Evolutionary conservation across 1,284 basidiomycete species (phyloP).

Genomic region (Cutaneotrichosporon dermatis): DNA sequence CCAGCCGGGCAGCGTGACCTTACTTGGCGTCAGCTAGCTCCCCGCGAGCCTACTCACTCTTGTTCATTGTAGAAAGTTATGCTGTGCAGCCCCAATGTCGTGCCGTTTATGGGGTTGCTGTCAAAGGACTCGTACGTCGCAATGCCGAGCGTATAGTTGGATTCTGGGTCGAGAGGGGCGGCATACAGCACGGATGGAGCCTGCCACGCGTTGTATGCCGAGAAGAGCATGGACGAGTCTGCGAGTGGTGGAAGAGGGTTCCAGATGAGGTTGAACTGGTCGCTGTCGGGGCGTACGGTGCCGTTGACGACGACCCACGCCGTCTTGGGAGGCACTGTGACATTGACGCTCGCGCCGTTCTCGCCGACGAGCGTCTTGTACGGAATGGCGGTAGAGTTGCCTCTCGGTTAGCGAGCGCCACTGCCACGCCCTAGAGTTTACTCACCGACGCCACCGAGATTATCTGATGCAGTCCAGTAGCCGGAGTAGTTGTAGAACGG

Average conservation of each 20-base stretch:
- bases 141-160: slow-evolving; percentile 2
- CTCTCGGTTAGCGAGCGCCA: background rate
- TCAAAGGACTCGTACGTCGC: background rate
- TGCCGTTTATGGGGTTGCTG: slow-evolving; percentile 2
- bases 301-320: slow-evolving; percentile 6
- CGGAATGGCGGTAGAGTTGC: background rate
- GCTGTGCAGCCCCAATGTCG: background rate
- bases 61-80: slow-evolving; percentile 1
- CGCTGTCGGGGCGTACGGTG: slow-evolving; percentile 6
- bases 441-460: slow-evolving; percentile 5
- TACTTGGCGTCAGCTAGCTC: background rate
- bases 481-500: slow-evolving; percentile 1
- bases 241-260: slow-evolving; percentile 4
- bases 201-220: slow-evolving; percentile 4
- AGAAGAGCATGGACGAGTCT: slow-evolving; percentile 1
- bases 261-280: slow-evolving; percentile 4
- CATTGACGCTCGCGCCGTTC: background rate
- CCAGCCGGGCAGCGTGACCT: background rate
- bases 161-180: background rate
- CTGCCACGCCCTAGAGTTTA: background rate
- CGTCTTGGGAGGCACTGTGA: slow-evolving; percentile 3
- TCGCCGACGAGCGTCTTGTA: background rate
- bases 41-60: background rate
- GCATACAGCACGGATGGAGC: slow-evolving; percentile 3
- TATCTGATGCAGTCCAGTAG: background rate